Evolutionary conservation across 1,139 yeast genomes (phyloP).

Genomic region (Suhomyces maxii): DNA sequence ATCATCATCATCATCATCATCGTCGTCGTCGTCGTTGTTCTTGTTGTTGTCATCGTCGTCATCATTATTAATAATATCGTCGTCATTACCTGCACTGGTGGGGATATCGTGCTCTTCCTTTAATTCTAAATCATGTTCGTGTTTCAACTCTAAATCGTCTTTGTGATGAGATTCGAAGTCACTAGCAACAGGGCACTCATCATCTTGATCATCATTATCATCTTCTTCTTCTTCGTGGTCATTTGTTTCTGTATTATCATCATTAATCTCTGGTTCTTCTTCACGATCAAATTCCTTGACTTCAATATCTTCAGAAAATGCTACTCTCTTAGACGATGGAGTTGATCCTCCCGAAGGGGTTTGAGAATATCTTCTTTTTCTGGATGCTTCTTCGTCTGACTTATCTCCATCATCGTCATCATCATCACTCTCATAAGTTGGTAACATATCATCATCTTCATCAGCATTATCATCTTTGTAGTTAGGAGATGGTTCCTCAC

Average conservation of each 20-base stretch:
- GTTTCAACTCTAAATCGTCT: constrained; percentile 34
- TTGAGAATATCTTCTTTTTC: constrained; percentile 18
- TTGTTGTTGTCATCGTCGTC: constrained; percentile 24
- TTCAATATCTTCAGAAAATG: constrained; percentile 48
- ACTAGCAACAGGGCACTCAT: constrained; percentile 7
- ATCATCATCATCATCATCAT: constrained; percentile 20
- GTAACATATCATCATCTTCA: constrained; percentile 26
- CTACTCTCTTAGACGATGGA: constrained; percentile 39
- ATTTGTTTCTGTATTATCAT: constrained; percentile 14
- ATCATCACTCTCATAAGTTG: constrained; percentile 34
- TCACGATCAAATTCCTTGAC: constrained; percentile 45
- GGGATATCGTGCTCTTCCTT: constrained; percentile 3
- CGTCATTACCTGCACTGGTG: background rate
- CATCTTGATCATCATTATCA: constrained; percentile 12
- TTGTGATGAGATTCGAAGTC: constrained; percentile 28
- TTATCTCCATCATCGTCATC: constrained; percentile 16
- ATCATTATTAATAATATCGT: constrained; percentile 10
- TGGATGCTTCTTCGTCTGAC: constrained; percentile 3
- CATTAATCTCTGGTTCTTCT: constrained; percentile 28
- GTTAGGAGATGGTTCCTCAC: constrained; percentile 16
- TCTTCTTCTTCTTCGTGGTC: too few species aligned
- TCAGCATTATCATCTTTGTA: constrained; percentile 16
- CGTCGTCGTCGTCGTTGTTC: constrained; percentile 18
- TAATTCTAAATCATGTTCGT: constrained; percentile 18
- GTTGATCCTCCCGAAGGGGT: constrained; percentile 30